These are phyloP conservation scores for Penicillium manginii DNA, from an alignment of 495 filamentous ascomycete species.

Conservation along the genomic window DNA sequence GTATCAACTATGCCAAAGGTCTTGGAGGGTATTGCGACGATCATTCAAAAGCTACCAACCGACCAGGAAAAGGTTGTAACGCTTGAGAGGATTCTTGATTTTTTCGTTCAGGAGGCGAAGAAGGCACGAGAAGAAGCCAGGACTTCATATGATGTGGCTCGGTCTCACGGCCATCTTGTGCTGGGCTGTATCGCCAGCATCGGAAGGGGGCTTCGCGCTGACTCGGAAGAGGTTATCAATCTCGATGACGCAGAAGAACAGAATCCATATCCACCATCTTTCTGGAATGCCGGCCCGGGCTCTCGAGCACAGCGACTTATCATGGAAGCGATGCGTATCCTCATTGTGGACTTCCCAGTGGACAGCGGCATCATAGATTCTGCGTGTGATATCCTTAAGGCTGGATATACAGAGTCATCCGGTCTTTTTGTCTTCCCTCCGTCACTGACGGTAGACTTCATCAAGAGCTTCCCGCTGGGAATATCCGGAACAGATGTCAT, in stretches of 20 bases:
- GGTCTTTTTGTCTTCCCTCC: conserved; percentile 80
- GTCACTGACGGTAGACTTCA: conserved; percentile 68
- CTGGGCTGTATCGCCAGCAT: conserved; percentile 76
- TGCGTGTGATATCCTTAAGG: conserved; percentile 73
- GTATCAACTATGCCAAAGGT: conserved; percentile 77
- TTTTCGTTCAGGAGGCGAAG: conserved; percentile 53
- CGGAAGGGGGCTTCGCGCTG: conserved; percentile 76
- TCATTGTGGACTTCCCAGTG: conserved; percentile 57
- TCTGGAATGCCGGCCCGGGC: conserved; percentile 64
- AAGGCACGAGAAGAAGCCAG: conserved; percentile 40
- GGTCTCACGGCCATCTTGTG: conserved; percentile 61
- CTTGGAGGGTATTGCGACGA: conserved; percentile 78
- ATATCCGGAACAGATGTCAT: conserved; percentile 74
- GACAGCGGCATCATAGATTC: conserved; percentile 75
- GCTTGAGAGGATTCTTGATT: conserved; percentile 65
- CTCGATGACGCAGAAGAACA: conserved; percentile 50
- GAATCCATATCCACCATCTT: conserved; percentile 47
- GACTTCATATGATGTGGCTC: conserved; percentile 48
- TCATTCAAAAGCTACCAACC: conserved; percentile 75
- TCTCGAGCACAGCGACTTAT: conserved; percentile 60
- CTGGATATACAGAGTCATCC: conserved; percentile 77
- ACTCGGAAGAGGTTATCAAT: conserved; percentile 71
- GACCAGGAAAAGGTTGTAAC: conserved; percentile 65
- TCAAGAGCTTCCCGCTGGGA: conserved; percentile 61
- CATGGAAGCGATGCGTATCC: conserved; percentile 51